These are phyloP conservation scores for Fomitopsis serialis DNA, from an alignment of 768 basidiomycete species.

Conservation along the genomic window DNA sequence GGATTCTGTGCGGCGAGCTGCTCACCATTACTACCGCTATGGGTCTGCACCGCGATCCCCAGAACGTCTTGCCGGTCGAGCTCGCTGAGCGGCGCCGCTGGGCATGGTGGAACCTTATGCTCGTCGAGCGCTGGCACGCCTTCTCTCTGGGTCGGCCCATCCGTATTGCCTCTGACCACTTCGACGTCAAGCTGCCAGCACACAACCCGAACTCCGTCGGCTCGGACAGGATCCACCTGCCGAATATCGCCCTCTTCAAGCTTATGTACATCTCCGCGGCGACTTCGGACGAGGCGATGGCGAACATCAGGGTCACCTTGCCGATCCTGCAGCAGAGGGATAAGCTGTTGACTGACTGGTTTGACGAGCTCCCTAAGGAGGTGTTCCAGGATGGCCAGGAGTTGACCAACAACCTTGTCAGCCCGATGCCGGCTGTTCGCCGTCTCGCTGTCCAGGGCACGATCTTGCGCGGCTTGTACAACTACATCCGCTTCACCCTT, in stretches of 20 bases:
- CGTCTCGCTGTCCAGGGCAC: conserved; percentile 77
- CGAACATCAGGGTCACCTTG: conserved; percentile 67
- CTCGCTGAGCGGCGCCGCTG: conserved; percentile 74
- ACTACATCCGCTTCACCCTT: conserved; percentile 81
- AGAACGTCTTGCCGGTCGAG: conserved; percentile 65
- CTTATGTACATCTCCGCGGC: conserved; percentile 75
- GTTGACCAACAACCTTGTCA: conserved; percentile 68
- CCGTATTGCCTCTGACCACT: conserved; percentile 73
- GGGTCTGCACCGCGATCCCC: conserved; percentile 83
- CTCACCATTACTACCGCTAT: conserved; percentile 73
- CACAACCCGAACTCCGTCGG: conserved; percentile 52
- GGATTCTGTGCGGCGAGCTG: conserved; percentile 69
- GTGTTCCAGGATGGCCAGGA: conserved; percentile 73
- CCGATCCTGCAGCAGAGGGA: conserved; percentile 70
- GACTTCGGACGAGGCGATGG: conserved; percentile 81
- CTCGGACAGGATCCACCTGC: conserved; percentile 53
- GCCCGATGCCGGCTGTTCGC: conserved; percentile 48
- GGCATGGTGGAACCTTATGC: conserved; percentile 89
- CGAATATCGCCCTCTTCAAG: conserved; percentile 69
- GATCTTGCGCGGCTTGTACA: conserved; percentile 70
- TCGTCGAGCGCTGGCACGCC: conserved; percentile 82
- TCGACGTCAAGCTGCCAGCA: conserved; percentile 71
- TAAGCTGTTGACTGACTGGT: conserved; percentile 65
- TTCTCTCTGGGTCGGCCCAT: conserved; percentile 83
- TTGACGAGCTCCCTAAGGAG: conserved; percentile 67